Evolutionary conservation across 805 yeast species (phyloP).

Genomic region (Grigorovia humatica): DNA sequence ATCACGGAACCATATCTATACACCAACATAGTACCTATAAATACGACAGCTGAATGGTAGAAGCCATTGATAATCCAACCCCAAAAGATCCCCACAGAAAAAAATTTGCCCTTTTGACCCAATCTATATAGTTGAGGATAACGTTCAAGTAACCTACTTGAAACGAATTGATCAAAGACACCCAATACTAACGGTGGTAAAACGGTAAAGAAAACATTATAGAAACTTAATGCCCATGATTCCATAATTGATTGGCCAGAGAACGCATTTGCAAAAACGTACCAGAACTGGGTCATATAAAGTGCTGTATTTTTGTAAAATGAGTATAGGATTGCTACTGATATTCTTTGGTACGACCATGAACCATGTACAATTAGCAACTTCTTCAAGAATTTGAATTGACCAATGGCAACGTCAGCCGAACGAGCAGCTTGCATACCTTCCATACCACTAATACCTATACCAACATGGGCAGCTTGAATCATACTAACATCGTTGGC

Average conservation of each 20-base stretch:
- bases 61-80: constrained; percentile 96
- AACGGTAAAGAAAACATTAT: constrained; percentile 89
- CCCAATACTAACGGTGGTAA: constrained; percentile 95
- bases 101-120: constrained; percentile 82
- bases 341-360: constrained; percentile 94
- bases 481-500: constrained; percentile 99
- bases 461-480: constrained; percentile 98
- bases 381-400: constrained; percentile 77
- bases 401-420: constrained; percentile 96
- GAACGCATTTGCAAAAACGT: constrained; percentile 80
- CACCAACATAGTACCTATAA: constrained; percentile 57
- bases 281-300: constrained; percentile 98
- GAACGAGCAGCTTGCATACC: constrained; percentile 99
- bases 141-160: constrained; percentile 77
- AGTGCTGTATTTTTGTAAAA: constrained; percentile 92
- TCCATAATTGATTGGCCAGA: constrained; percentile 95
- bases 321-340: constrained; percentile 85
- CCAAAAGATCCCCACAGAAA: constrained; percentile 90
- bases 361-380: constrained; percentile 88
- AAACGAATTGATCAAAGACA: constrained; percentile 91
- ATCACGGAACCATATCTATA: constrained; percentile 59
- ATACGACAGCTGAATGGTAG: constrained; percentile 82
- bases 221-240: constrained; percentile 95
- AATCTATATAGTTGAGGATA: constrained; percentile 88
- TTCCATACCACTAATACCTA: constrained; percentile 98